A percentile compares a stretch with the other conserved stretches of the same genome.
Conservation (phyloP, 1,284 basidiomycete species). For the Ceratorhiza oryzae-sativae region DNA sequence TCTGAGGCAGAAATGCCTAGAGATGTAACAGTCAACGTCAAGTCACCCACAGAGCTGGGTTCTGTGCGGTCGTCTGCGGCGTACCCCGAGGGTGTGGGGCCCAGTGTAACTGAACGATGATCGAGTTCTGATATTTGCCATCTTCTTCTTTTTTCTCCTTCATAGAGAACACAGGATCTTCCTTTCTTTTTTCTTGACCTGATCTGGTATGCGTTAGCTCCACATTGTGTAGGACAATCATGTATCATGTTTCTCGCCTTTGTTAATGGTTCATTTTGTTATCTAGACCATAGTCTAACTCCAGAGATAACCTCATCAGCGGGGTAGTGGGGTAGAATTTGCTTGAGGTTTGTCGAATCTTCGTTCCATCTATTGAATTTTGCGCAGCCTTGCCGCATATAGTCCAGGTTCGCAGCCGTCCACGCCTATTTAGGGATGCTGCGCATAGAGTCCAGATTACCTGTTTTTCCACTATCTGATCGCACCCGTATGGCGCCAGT, state of each 20-base stretch:
- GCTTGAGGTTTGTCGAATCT: background rate
- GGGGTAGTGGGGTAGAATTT: slow-evolving; percentile 1
- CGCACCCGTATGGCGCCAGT: background rate
- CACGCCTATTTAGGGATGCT: background rate
- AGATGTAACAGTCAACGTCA: slow-evolving; percentile 31
- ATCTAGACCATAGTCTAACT: background rate
- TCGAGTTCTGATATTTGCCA: background rate
- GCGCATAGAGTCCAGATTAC: background rate
- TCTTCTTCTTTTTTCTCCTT: slow-evolving; percentile 1
- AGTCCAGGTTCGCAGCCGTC: background rate
- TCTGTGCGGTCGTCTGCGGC: slow-evolving; percentile 30
- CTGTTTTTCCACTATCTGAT: background rate
- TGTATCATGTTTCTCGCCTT: slow-evolving; percentile 22
- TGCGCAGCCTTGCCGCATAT: slow-evolving; percentile 2
- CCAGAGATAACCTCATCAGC: background rate
- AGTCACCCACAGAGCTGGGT: slow-evolving; percentile 36
- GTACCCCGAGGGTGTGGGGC: slow-evolving; percentile 20
- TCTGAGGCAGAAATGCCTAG: background rate
- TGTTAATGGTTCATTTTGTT: slow-evolving; percentile 12
- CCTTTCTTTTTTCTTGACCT: slow-evolving; percentile 22
- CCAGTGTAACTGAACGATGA: slow-evolving; percentile 14
- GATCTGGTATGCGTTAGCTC: slow-evolving; percentile 13
- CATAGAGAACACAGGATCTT: background rate
- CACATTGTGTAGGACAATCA: slow-evolving; percentile 32
- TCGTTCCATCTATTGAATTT: background rate